Evolutionary conservation across 768 basidiomycete genomes (phyloP).

Genomic region (Rhizopogon vinicolor): DNA sequence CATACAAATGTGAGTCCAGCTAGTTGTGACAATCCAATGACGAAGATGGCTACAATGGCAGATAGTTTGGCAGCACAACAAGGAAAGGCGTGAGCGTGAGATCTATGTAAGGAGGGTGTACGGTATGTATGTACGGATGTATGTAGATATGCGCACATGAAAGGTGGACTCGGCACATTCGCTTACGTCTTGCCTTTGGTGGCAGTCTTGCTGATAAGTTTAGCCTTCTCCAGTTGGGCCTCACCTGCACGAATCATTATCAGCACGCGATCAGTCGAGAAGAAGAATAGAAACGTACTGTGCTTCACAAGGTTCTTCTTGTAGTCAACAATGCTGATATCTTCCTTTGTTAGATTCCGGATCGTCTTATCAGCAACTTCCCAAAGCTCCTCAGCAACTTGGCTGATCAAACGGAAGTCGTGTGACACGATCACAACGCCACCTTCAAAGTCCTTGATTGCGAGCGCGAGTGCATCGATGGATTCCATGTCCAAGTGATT

Average conservation of each 20-base stretch:
- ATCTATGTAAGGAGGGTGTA: constrained; percentile 3
- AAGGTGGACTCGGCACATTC: background rate
- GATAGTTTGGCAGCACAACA: background rate
- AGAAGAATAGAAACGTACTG: constrained; percentile 43
- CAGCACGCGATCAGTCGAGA: constrained; percentile 1
- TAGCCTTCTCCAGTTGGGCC: constrained; percentile 88
- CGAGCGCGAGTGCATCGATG: constrained; percentile 91
- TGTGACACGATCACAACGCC: constrained; percentile 99
- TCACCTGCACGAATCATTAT: constrained; percentile 44
- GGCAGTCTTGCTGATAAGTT: constrained; percentile 84
- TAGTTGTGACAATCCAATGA: constrained; percentile 2
- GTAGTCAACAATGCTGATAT: constrained; percentile 91
- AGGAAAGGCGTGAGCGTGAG: background rate
- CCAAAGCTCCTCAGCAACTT: constrained; percentile 99
- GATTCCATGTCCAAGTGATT: constrained; percentile 98
- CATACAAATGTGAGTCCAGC: constrained; percentile 3
- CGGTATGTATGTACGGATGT: background rate
- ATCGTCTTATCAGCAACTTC: constrained; percentile 96
- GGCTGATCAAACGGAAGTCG: constrained; percentile 99
- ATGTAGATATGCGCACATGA: background rate
- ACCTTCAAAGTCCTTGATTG: constrained; percentile 96
- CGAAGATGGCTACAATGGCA: constrained; percentile 1
- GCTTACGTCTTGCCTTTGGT: constrained; percentile 61
- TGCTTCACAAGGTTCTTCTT: constrained; percentile 82
- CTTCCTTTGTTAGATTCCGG: constrained; percentile 84